Percentiles rank a stretch among this genome's conserved stretches.
These are phyloP conservation scores for Aspergillus aculeatinus DNA, from an alignment of 2,329 filamentous ascomycete species.

Conservation along the genomic window DNA sequence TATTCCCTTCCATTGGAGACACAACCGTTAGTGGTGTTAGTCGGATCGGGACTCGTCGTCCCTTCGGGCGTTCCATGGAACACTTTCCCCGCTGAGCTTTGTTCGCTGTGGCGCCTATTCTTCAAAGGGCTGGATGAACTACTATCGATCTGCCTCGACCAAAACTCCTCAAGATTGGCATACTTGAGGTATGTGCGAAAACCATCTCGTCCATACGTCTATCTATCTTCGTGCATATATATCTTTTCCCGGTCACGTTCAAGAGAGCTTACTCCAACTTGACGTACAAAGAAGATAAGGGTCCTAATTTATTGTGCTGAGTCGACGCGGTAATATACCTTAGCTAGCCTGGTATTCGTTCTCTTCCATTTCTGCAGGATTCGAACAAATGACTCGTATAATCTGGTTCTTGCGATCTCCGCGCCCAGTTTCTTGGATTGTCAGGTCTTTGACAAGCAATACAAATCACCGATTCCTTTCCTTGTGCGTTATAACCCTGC, in stretches of 20 bases:
- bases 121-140: neutral
- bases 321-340: neutral
- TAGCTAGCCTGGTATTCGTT: neutral
- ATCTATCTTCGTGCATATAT: too few relatives aligned
- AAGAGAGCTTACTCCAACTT: too few relatives aligned
- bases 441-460: neutral
- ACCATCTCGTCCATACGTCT: too few relatives aligned
- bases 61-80: neutral
- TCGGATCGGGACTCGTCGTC: neutral
- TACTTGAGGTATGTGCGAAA: too few relatives aligned
- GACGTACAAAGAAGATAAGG: too few relatives aligned
- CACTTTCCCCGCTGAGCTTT: neutral
- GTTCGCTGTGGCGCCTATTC: neutral
- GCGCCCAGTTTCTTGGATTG: neutral
- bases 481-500: neutral
- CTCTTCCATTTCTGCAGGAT: neutral
- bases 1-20: neutral
- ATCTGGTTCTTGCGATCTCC: neutral
- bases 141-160: neutral
- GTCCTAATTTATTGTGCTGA: neutral
- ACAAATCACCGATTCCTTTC: neutral
- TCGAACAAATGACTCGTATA: neutral
- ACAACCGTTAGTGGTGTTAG: neutral
- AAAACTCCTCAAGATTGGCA: too few relatives aligned
- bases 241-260: too few relatives aligned